phyloP scores from a whole-genome alignment of 441 rosid species.

The Lepidium campestre region DNA sequence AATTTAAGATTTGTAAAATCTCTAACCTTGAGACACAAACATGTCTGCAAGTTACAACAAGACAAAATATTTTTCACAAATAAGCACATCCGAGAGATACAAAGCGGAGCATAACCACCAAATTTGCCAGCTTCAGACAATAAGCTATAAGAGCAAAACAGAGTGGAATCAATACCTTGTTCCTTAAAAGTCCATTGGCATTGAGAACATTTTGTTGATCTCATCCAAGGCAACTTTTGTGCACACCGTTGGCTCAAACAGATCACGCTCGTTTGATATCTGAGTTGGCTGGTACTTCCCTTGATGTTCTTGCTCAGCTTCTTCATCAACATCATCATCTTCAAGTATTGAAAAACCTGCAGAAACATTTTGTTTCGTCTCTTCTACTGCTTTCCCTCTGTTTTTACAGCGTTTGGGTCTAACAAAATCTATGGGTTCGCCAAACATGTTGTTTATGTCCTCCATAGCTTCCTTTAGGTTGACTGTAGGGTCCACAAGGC shows the following conservation, averaged over 20 bases:
- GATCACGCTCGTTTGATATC: constrained; percentile 37
- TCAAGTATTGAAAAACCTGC: constrained; percentile 68
- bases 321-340: constrained; percentile 39
- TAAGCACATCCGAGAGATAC: constrained; percentile 8
- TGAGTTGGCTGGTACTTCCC: constrained; percentile 21
- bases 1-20: neutral
- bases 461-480: constrained; percentile 97
- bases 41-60: neutral
- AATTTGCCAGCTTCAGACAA: neutral
- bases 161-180: neutral
- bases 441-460: constrained; percentile 92
- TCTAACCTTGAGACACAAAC: neutral
- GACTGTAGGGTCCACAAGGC: constrained; percentile 92
- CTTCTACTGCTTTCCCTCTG: constrained; percentile 42
- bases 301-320: constrained; percentile 37
- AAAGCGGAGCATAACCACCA: neutral
- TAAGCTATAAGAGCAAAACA: neutral
- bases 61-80: neutral
- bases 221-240: constrained; percentile 89
- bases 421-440: constrained; percentile 89
- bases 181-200: constrained; percentile 55
- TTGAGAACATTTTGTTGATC: constrained; percentile 73
- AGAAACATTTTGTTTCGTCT: constrained; percentile 27
- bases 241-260: constrained; percentile 73
- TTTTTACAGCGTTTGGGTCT: constrained; percentile 64